Percentiles rank a stretch among this genome's conserved stretches.
Evolutionary conservation across 768 basidiomycete species (phyloP).

Genomic region (Cystofilobasidium ferigula): DNA sequence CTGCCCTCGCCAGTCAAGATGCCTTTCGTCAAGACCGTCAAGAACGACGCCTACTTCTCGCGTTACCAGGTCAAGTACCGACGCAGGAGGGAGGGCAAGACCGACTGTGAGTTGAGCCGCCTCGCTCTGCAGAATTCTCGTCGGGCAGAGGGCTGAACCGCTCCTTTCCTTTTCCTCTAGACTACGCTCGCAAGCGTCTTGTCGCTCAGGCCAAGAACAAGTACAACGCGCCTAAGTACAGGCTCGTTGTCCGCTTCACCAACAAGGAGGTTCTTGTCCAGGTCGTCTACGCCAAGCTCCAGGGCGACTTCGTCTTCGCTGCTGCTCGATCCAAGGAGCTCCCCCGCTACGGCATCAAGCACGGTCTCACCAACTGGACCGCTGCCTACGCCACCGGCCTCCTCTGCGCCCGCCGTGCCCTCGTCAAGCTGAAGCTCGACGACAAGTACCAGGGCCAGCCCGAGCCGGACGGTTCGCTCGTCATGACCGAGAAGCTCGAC

Average conservation of each 20-base stretch:
- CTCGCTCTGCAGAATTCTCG: background rate
- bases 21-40: slow-evolving; percentile 97
- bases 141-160: background rate
- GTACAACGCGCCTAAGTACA: slow-evolving; percentile 36
- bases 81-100: slow-evolving; percentile 94
- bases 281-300: slow-evolving; percentile 86
- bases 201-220: slow-evolving; percentile 99
- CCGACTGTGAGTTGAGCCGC: slow-evolving; percentile 64
- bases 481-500: slow-evolving; percentile 71
- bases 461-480: slow-evolving; percentile 79
- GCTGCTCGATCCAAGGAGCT: slow-evolving; percentile 84
- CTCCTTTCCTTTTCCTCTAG: slow-evolving; percentile 39
- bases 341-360: slow-evolving; percentile 89
- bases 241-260: slow-evolving; percentile 93
- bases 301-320: slow-evolving; percentile 82
- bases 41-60: slow-evolving; percentile 91
- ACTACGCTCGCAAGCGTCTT: slow-evolving; percentile 95
- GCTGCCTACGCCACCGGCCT: slow-evolving; percentile 98
- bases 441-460: slow-evolving; percentile 94
- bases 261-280: slow-evolving; percentile 85
- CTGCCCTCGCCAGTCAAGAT: slow-evolving; percentile 30
- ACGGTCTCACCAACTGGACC: slow-evolving; percentile 98
- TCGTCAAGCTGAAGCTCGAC: slow-evolving; percentile 87
- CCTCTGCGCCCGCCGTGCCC: slow-evolving; percentile 82
- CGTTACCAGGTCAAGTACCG: slow-evolving; percentile 98